Percentiles rank a stretch among this genome's conserved stretches.
phyloP scores from a whole-genome alignment of 805 yeast species.

The Lachancea fermentati region DNA sequence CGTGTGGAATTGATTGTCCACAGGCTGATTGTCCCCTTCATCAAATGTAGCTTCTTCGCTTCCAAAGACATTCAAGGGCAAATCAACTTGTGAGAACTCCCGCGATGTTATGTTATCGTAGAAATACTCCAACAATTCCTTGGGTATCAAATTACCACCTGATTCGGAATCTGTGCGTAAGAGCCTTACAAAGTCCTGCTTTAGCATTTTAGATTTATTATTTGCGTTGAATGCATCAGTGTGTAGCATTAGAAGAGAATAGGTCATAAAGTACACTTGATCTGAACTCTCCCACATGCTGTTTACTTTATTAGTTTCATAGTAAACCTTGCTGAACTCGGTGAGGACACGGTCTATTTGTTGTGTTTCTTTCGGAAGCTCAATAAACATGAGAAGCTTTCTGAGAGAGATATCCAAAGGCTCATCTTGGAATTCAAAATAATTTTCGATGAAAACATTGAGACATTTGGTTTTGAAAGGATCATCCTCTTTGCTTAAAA shows the following conservation, averaged over 20 bases:
- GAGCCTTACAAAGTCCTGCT: slow-evolving; percentile 52
- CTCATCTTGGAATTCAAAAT: slow-evolving; percentile 45
- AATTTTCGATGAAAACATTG: slow-evolving; percentile 22
- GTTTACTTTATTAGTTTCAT: slow-evolving; percentile 25
- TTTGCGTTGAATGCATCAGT: slow-evolving; percentile 67
- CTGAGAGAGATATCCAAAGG: slow-evolving; percentile 66
- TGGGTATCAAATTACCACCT: slow-evolving; percentile 28
- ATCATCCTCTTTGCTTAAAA: slow-evolving; percentile 28
- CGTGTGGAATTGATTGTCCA: background rate
- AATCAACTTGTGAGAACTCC: slow-evolving; percentile 40
- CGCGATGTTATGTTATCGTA: slow-evolving; percentile 61
- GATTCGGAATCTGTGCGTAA: slow-evolving; percentile 32
- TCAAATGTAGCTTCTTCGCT: background rate
- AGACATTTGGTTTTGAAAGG: slow-evolving; percentile 27
- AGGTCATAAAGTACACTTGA: slow-evolving; percentile 56
- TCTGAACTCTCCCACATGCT: slow-evolving; percentile 37
- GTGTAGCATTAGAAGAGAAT: slow-evolving; percentile 64
- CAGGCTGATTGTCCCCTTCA: background rate
- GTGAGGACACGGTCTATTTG: slow-evolving; percentile 67
- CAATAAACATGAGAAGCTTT: slow-evolving; percentile 49
- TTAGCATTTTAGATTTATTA: slow-evolving; percentile 63
- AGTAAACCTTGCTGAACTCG: slow-evolving; percentile 50
- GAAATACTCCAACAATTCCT: slow-evolving; percentile 47
- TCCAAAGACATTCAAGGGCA: slow-evolving; percentile 1
- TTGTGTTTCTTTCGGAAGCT: slow-evolving; percentile 67